phyloP scores from a whole-genome alignment of 306 rosid species.

The Malus sieversii region DNA sequence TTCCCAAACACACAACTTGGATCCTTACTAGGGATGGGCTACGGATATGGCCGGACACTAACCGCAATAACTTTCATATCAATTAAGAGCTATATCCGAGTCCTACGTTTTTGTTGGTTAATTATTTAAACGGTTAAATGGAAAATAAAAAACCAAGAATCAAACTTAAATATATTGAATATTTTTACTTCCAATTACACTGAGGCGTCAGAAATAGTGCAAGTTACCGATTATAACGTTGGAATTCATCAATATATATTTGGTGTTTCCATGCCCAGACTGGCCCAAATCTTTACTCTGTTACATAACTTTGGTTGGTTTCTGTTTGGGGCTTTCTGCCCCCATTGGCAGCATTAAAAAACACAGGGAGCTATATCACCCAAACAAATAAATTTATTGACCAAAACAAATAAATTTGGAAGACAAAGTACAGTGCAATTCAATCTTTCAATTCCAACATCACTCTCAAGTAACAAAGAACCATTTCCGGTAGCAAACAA shows the following conservation, averaged over 20 bases:
- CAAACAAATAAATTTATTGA: not conserved
- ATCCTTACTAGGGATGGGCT: not conserved
- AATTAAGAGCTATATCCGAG: no score
- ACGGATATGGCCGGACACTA: no score
- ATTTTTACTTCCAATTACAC: not conserved
- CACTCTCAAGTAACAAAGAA: conserved; percentile 22
- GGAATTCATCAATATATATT: not conserved
- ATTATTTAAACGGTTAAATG: no score
- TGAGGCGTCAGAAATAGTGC: not conserved
- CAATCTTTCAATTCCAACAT: conserved; percentile 5
- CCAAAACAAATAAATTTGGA: not conserved
- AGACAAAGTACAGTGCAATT: not conserved
- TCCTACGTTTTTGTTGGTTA: not conserved
- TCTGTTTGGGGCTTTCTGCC: not conserved
- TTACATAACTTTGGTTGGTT: not conserved
- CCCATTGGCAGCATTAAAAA: not conserved
- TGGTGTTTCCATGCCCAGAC: not conserved
- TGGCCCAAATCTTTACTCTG: not conserved
- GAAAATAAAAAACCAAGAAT: no score
- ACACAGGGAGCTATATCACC: not conserved
- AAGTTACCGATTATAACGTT: not conserved
- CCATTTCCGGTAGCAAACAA: conserved; percentile 25
- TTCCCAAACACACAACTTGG: not conserved
- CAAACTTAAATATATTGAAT: no score
- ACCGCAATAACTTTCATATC: no score